A percentile compares a stretch with the other conserved stretches of the same genome.
These are phyloP conservation scores for Phytophthora agathidicida DNA, from an alignment of 352 stramenopile genomes.

Conservation along the genomic window DNA sequence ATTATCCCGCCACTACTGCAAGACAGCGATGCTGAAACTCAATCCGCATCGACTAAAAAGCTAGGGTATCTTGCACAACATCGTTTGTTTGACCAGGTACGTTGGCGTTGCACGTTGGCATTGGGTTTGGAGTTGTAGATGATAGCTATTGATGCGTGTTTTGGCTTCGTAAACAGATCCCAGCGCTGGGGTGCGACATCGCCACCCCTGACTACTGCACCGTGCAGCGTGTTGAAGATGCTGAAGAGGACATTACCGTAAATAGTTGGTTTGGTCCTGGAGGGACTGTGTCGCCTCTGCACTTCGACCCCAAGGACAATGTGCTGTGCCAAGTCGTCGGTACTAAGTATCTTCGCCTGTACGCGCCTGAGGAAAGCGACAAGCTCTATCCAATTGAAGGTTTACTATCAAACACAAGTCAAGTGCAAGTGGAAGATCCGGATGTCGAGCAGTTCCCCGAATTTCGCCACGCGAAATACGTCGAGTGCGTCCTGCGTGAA, in stretches of 20 bases:
- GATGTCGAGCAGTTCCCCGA: slow-evolving; percentile 59
- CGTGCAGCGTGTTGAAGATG: slow-evolving; percentile 48
- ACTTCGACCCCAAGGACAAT: slow-evolving; percentile 92
- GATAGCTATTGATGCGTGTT: slow-evolving; percentile 15
- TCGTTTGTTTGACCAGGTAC: slow-evolving; percentile 90
- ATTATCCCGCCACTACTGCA: slow-evolving; percentile 34
- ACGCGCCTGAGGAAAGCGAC: slow-evolving; percentile 64
- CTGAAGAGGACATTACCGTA: slow-evolving; percentile 67
- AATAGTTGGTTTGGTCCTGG: slow-evolving; percentile 90
- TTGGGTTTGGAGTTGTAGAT: not conserved
- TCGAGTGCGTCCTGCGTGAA: slow-evolving; percentile 72
- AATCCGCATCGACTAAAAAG: slow-evolving; percentile 1
- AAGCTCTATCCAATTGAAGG: slow-evolving; percentile 87
- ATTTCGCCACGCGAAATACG: slow-evolving; percentile 56
- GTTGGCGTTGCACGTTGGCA: not conserved
- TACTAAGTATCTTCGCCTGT: slow-evolving; percentile 84
- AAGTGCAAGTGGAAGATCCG: slow-evolving; percentile 66
- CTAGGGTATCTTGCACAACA: slow-evolving; percentile 90
- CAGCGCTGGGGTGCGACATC: slow-evolving; percentile 78
- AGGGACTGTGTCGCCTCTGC: slow-evolving; percentile 84
- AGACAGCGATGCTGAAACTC: slow-evolving; percentile 2
- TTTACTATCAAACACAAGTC: slow-evolving; percentile 85
- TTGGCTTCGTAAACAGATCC: slow-evolving; percentile 60
- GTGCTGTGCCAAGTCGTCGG: slow-evolving; percentile 89
- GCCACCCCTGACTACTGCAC: slow-evolving; percentile 90